These are phyloP conservation scores for Discostella stelligera DNA, from an alignment of 352 stramenopile species.

Conservation along the genomic window DNA sequence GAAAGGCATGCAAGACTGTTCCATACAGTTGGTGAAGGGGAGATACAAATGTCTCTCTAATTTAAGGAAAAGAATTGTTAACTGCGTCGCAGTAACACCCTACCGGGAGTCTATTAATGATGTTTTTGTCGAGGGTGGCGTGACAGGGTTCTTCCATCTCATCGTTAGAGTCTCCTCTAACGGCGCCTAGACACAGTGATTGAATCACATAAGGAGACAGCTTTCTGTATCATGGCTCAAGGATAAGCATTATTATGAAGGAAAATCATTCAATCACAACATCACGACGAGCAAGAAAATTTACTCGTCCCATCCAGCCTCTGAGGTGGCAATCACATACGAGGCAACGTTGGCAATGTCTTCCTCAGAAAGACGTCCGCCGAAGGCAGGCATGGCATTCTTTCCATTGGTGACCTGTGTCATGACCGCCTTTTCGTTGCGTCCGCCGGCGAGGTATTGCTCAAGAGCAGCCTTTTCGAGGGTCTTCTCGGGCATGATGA, in stretches of 20 bases:
- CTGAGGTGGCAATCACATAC: conserved; percentile 80
- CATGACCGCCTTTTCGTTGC: conserved; percentile 75
- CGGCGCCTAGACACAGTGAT: neutral
- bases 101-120: conserved; percentile 13
- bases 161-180: neutral
- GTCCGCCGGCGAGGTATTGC: conserved; percentile 81
- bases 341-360: conserved; percentile 66
- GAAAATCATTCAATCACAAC: neutral
- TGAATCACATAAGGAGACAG: neutral
- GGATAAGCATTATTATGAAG: neutral
- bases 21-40: no score
- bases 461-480: conserved; percentile 83
- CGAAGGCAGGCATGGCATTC: conserved; percentile 85
- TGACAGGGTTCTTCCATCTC: neutral
- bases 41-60: conserved; percentile 7
- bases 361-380: conserved; percentile 71
- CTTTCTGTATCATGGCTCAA: neutral
- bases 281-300: neutral
- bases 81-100: conserved; percentile 22
- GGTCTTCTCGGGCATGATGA: conserved; percentile 84
- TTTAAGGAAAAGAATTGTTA: conserved; percentile 1
- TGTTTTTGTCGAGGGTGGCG: neutral
- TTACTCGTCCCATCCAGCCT: conserved; percentile 72
- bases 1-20: no score
- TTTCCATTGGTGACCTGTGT: conserved; percentile 85